Evolutionary conservation across 768 basidiomycete species (phyloP).

Genomic region (Lepiota brunneoincarnata): DNA sequence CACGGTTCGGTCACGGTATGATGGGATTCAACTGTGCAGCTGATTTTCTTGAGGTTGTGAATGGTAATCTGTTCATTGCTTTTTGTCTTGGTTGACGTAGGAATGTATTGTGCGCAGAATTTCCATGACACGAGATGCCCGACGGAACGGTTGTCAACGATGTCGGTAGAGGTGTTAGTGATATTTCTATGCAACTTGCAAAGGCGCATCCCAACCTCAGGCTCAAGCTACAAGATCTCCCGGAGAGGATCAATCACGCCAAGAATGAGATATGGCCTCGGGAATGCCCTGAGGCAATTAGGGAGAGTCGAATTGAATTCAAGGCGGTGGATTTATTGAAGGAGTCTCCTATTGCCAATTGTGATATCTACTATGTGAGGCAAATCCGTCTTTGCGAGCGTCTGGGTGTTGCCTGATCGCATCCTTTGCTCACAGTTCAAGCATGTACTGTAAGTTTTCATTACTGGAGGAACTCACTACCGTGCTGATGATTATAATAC

Average conservation of each 20-base stretch:
- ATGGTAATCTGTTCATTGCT: no score
- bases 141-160: slow-evolving; percentile 29
- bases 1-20: slow-evolving; percentile 32
- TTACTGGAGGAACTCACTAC: background rate
- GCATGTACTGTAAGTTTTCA: slow-evolving; percentile 24
- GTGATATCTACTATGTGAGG: slow-evolving; percentile 38
- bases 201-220: slow-evolving; percentile 26
- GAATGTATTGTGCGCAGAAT: no score
- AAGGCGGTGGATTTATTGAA: slow-evolving; percentile 35
- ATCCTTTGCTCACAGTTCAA: slow-evolving; percentile 19
- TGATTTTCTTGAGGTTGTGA: no score
- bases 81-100: no score
- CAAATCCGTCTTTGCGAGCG: background rate
- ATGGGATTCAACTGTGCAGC: slow-evolving; percentile 27
- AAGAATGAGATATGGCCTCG: slow-evolving; percentile 27
- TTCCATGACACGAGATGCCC: background rate
- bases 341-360: slow-evolving; percentile 27
- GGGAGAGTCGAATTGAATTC: slow-evolving; percentile 29
- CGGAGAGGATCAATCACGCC: slow-evolving; percentile 23
- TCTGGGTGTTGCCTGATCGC: background rate
- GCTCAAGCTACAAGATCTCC: slow-evolving; percentile 30
- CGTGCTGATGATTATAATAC: background rate
- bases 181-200: slow-evolving; percentile 23
- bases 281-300: slow-evolving; percentile 28
- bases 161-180: slow-evolving; percentile 34